Evolutionary conservation across 2,329 filamentous ascomycete species (phyloP).

Genomic region (Xylaria sp.): DNA sequence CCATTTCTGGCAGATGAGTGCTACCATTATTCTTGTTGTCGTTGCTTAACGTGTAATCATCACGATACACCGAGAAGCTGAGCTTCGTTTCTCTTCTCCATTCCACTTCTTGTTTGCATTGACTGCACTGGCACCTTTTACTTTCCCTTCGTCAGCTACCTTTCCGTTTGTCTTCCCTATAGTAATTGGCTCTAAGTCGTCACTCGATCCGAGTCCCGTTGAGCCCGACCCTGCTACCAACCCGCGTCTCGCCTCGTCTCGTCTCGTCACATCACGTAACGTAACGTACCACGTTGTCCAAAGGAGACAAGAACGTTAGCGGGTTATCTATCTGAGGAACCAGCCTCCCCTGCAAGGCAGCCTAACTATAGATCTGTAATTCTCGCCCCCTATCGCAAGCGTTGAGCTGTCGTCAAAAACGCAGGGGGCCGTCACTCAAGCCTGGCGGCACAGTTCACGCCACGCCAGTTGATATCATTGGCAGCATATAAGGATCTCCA

Average conservation of each 20-base stretch:
- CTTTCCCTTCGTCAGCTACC: background rate
- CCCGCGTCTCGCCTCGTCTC: constrained; percentile 5
- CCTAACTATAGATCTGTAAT: background rate
- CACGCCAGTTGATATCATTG: constrained; percentile 3
- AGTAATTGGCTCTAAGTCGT: constrained; percentile 10
- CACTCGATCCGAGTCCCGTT: constrained; percentile 7
- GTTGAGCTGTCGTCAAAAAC: no score
- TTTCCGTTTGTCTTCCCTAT: constrained; percentile 14
- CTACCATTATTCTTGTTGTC: constrained; percentile 4
- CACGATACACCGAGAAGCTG: constrained; percentile 22
- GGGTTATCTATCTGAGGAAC: constrained; percentile 9
- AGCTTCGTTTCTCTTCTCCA: constrained; percentile 23
- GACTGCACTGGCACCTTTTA: constrained; percentile 14
- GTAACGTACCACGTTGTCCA: constrained; percentile 9
- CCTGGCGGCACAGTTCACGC: background rate
- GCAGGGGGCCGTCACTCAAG: background rate
- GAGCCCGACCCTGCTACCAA: constrained; percentile 13
- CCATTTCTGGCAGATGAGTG: background rate
- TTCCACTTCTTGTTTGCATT: constrained; percentile 16
- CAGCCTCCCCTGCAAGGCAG: background rate
- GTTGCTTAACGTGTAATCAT: constrained; percentile 14
- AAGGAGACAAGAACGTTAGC: constrained; percentile 1
- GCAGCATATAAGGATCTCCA: constrained; percentile 18
- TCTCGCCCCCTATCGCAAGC: background rate
- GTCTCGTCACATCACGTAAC: no score